Percentiles rank a stretch among this genome's conserved stretches.
These are phyloP conservation scores for Alternaria novae-zelandiae DNA, from an alignment of 2,329 filamentous ascomycete genomes.

Conservation along the genomic window DNA sequence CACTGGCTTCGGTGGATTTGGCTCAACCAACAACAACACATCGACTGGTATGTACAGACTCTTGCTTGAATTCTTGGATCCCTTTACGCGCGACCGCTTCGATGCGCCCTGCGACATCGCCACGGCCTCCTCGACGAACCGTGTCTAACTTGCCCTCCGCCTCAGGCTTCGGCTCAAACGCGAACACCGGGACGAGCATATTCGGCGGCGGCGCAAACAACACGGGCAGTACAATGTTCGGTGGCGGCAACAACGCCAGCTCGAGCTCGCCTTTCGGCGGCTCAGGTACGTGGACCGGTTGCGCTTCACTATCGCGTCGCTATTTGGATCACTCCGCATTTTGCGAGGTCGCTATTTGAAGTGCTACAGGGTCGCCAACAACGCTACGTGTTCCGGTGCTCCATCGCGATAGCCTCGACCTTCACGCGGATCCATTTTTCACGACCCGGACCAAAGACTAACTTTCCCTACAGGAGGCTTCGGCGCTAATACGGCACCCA, in stretches of 20 bases:
- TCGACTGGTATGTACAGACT: slow-evolving; percentile 60
- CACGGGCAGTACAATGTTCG: slow-evolving; percentile 42
- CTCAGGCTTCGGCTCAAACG: slow-evolving; percentile 50
- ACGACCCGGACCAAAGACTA: slow-evolving; percentile 18
- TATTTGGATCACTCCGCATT: slow-evolving; percentile 8
- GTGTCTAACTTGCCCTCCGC: slow-evolving; percentile 49
- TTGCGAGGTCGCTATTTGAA: neutral
- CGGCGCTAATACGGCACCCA: slow-evolving; percentile 35
- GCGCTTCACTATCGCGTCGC: slow-evolving; percentile 41
- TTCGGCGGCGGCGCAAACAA: slow-evolving; percentile 41
- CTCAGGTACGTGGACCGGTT: slow-evolving; percentile 48
- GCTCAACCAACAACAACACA: slow-evolving; percentile 42
- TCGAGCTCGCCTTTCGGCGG: slow-evolving; percentile 43
- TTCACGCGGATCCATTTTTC: slow-evolving; percentile 3
- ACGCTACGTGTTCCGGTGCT: neutral
- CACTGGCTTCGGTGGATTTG: slow-evolving; percentile 51
- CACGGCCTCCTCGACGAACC: slow-evolving; percentile 35
- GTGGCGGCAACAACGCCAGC: slow-evolving; percentile 36
- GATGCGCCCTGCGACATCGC: slow-evolving; percentile 39
- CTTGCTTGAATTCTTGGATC: slow-evolving; percentile 20
- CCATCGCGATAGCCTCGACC: neutral
- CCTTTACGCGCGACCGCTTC: slow-evolving; percentile 32
- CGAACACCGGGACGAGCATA: slow-evolving; percentile 41
- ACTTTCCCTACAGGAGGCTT: slow-evolving; percentile 41
- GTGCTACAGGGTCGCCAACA: neutral